Base-by-base conservation (phyloP, 108 stramenopile genomes). In the Chaetoceros muelleri region DNA sequence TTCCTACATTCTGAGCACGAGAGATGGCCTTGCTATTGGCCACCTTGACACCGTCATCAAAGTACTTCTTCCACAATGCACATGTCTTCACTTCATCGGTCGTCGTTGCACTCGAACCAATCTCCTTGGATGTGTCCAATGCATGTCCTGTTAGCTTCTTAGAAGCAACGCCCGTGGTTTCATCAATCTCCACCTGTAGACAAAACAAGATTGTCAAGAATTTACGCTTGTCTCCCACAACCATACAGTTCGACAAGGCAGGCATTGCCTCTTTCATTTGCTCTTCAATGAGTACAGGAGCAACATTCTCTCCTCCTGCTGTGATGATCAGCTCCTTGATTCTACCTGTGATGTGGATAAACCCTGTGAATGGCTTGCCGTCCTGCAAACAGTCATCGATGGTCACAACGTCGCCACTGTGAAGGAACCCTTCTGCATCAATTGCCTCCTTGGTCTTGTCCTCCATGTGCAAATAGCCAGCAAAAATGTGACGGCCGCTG, bases 281-380 rank as follows among this genome's bases (percentile, higher is more conserved):
- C 28, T 82, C 67, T 74, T 88, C 84, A 49, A 89, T 85, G 20
- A 71, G 71, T 19, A 79, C 75, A 2, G 87, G 87, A 1, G 84
- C 64, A 25, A 88, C 58, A 55, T 83, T 89, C 61, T 89, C 83
- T 19, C 84, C 87, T 19, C 87, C 87, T 1, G 84, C 81, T 1
- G 83, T 84, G 71, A 89, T 78, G 53, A 78, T 70, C 20, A 78
- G 50, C 21, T 76, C 74, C 44, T 76, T 76, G 24, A 57, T 70
- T 20, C 74, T 59, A 23, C 74, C 74, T 16, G 74, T 76, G 30
- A 71, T 75, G 18, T 29, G 21, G 20, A 71, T 30, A 48, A 52
- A 65, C 13, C 70, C 66, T 27, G 60, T 30, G 7, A 19, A 40
- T 40, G 28, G 24, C 30, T 48, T 18, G 18, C 54, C 60, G 22